phyloP scores from a whole-genome alignment of 306 rosid genomes.

The Prunus fruticosa region DNA sequence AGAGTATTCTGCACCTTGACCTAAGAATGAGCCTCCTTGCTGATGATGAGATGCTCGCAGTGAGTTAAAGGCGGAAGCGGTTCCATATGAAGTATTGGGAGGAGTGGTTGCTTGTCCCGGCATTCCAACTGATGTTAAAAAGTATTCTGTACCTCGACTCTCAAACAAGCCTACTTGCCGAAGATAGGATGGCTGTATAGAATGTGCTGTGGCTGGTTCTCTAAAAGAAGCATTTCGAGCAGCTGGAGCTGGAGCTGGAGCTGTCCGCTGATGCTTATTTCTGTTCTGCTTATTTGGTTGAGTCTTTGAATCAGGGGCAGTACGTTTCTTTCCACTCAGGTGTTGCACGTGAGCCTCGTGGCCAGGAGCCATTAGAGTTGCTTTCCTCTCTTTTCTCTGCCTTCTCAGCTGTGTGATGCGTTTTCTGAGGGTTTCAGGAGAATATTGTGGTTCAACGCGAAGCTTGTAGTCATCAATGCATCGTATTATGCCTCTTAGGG shows the following conservation, averaged over 20 bases:
- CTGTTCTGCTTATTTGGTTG: conserved; percentile 11
- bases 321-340: conserved; percentile 23
- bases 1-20: conserved; percentile 29
- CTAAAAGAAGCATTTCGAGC: conserved; percentile 10
- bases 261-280: conserved; percentile 17
- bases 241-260: not conserved
- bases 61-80: conserved; percentile 13
- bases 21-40: conserved; percentile 20
- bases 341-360: conserved; percentile 12
- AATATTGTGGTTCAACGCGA: conserved; percentile 17
- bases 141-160: conserved; percentile 20
- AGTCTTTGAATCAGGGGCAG: conserved; percentile 5
- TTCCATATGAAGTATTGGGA: conserved; percentile 14
- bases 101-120: conserved; percentile 7
- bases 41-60: conserved; percentile 24
- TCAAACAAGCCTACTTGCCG: conserved; percentile 10
- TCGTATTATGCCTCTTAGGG: conserved; percentile 27
- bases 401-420: conserved; percentile 18
- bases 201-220: conserved; percentile 6
- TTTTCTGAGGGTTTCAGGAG: conserved; percentile 28
- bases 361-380: not conserved
- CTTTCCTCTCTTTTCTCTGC: conserved; percentile 24
- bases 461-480: conserved; percentile 38
- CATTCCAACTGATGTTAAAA: not conserved
- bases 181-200: conserved; percentile 15